Evolutionary conservation across 805 yeast species (phyloP), one percentile per base, ranked within the genome.

Genomic region (Starmerella roubikii): DNA sequence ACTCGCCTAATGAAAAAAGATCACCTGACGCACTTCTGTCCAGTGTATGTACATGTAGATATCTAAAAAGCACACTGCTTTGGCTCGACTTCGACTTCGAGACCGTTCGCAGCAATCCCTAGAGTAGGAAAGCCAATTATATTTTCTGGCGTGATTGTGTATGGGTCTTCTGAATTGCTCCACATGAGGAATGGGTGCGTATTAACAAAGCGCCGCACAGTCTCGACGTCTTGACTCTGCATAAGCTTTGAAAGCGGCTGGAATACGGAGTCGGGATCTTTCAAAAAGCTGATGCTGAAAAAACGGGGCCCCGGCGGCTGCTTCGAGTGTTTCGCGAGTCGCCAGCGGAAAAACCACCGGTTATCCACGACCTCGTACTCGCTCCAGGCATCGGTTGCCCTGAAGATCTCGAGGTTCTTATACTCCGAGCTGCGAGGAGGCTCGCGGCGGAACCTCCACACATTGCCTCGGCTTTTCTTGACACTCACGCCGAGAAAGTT

Each of bases 261-360:
- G 20, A 36, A 21, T 15, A 27, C 35, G 7, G 16, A 20, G 5
- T 19, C 37, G 26, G 34, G 34, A 10, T 35, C 35, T 2, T 24
- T 21, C 16, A 46, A 32, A 16, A 44, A 20, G 8, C 39, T 27
- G 3, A 38, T 34, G 29, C 30, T 35, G 30, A 44, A 38, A 17
- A 27, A 35, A 8, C 24, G 12, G 12, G 34, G 6, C 12, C 12
- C 17, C 2, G 26, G 13, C 22, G 19, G 11, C n/a, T 16, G 21
- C 19, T 20, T 31, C 19, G 10, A 8, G 8, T 15, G 7, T 20
- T 25, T 17, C 3, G 41, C 38, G 15, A 46, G 40, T 30, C 32
- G 37, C 50, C 51, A 51, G 2, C 55, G 39, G 20, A 51, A 17
- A 42, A 41, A 47, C 41, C 46, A 50, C 20, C 55, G 37, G 23